These are phyloP conservation scores for Plectosphaerella plurivora DNA, from an alignment of 2,329 filamentous ascomycete species.

Conservation along the genomic window DNA sequence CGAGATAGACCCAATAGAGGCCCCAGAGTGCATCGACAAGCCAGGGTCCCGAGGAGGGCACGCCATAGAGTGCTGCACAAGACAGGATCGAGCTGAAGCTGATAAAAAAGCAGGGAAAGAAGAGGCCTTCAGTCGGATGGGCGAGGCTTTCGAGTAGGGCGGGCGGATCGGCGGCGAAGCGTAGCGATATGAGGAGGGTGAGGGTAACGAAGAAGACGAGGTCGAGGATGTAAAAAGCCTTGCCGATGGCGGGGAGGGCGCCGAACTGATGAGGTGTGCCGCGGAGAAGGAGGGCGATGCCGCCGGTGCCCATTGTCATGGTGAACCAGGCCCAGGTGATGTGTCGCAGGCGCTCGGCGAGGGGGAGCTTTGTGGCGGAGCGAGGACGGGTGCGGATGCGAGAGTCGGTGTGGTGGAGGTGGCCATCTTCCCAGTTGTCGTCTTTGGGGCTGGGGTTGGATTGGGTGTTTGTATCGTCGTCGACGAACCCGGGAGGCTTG, in stretches of 20 bases:
- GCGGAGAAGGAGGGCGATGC: slow-evolving; percentile 48
- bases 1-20: slow-evolving; percentile 59
- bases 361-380: not conserved
- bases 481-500: too few species aligned
- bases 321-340: slow-evolving; percentile 55
- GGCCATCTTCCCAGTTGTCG: not conserved
- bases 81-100: slow-evolving; percentile 56
- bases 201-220: slow-evolving; percentile 48
- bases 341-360: slow-evolving; percentile 25
- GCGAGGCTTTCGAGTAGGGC: slow-evolving; percentile 33
- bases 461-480: too few species aligned
- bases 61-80: slow-evolving; percentile 44
- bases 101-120: slow-evolving; percentile 59
- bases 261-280: slow-evolving; percentile 48
- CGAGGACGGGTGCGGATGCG: not conserved
- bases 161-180: slow-evolving; percentile 47
- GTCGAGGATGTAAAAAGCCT: slow-evolving; percentile 52
- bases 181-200: slow-evolving; percentile 37
- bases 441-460: not conserved
- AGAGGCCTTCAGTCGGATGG: slow-evolving; percentile 52
- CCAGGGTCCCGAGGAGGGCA: slow-evolving; percentile 40
- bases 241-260: slow-evolving; percentile 48
- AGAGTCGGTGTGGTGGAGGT: not conserved
- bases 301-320: slow-evolving; percentile 31
- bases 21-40: slow-evolving; percentile 48